These are phyloP conservation scores for Gentiana straminea DNA, from an alignment of 257 asterid species.

Conservation along the genomic window DNA sequence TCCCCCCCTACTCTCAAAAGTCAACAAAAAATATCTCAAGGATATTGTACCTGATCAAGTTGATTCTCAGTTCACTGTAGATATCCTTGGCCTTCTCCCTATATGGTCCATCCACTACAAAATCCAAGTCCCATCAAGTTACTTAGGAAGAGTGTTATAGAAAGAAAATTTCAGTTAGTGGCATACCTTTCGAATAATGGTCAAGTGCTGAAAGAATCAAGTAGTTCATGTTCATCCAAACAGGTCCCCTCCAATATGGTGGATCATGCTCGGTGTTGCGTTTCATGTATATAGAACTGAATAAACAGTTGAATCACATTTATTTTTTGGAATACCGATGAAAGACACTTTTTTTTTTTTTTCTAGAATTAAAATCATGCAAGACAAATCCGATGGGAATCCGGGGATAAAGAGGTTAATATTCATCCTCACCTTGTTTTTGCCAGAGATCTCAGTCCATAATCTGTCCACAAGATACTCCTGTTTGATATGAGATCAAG, in stretches of 20 bases:
- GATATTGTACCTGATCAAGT: slow-evolving; percentile 57
- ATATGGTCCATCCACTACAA: slow-evolving; percentile 76
- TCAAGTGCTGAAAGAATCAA: slow-evolving; percentile 80
- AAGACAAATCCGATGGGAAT: not conserved
- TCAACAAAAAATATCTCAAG: not conserved
- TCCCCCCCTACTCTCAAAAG: not conserved
- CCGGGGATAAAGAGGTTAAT: too few species aligned
- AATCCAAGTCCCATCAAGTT: slow-evolving; percentile 4
- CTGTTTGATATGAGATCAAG: slow-evolving; percentile 76
- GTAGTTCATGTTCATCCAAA: slow-evolving; percentile 98
- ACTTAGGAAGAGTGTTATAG: not conserved
- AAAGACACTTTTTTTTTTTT: not conserved
- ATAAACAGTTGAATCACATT: not conserved
- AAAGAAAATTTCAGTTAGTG: not conserved
- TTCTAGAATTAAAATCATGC: not conserved
- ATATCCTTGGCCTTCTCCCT: slow-evolving; percentile 54
- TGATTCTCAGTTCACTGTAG: slow-evolving; percentile 70
- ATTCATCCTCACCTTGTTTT: slow-evolving; percentile 54
- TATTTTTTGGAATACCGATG: not conserved
- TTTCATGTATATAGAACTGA: slow-evolving; percentile 85
- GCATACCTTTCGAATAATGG: slow-evolving; percentile 70
- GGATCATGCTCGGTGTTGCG: slow-evolving; percentile 94
- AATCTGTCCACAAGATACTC: slow-evolving; percentile 76
- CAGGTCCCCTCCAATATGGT: slow-evolving; percentile 98
- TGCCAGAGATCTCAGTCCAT: slow-evolving; percentile 85